Evolutionary conservation across 257 asterid species (phyloP).

Genomic region (Thymus quinquecostatus): DNA sequence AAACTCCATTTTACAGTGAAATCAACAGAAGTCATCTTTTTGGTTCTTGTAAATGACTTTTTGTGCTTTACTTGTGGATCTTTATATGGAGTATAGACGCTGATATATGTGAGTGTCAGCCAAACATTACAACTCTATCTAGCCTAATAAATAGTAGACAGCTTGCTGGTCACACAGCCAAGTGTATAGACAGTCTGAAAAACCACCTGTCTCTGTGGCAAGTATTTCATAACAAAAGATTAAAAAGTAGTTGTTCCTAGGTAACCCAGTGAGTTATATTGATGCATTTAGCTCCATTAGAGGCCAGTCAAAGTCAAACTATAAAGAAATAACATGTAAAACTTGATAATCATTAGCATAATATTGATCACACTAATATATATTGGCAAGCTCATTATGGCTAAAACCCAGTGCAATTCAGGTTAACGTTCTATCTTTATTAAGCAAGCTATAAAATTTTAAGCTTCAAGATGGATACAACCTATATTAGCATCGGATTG

Average conservation of each 20-base stretch:
- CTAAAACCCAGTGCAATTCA: constrained; percentile 23
- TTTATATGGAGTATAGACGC: not conserved
- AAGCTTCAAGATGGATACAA: constrained; percentile 18
- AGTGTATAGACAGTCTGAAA: constrained; percentile 4
- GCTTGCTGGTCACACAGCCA: constrained; percentile 16
- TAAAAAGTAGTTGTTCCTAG: not conserved
- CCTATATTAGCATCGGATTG: constrained; percentile 1
- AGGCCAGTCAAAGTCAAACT: not conserved
- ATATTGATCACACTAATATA: not conserved
- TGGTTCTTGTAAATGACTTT: constrained; percentile 1
- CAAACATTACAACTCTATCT: not conserved
- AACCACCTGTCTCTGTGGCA: not conserved
- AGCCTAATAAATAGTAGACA: not conserved
- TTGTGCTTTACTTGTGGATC: not conserved
- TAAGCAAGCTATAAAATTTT: constrained; percentile 12
- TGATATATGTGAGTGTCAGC: constrained; percentile 2
- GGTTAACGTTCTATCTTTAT: constrained; percentile 18
- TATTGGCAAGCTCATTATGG: constrained; percentile 2
- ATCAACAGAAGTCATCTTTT: constrained; percentile 1
- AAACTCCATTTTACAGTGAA: not conserved
- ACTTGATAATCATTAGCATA: constrained; percentile 6
- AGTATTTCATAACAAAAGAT: not conserved
- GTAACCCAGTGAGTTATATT: constrained; percentile 8
- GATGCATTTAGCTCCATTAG: constrained; percentile 13
- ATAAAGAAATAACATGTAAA: constrained; percentile 1